Evolutionary conservation across 441 rosid genomes (phyloP), one percentile per base, ranked within the genome.

Genomic region (Kokia cookei): DNA sequence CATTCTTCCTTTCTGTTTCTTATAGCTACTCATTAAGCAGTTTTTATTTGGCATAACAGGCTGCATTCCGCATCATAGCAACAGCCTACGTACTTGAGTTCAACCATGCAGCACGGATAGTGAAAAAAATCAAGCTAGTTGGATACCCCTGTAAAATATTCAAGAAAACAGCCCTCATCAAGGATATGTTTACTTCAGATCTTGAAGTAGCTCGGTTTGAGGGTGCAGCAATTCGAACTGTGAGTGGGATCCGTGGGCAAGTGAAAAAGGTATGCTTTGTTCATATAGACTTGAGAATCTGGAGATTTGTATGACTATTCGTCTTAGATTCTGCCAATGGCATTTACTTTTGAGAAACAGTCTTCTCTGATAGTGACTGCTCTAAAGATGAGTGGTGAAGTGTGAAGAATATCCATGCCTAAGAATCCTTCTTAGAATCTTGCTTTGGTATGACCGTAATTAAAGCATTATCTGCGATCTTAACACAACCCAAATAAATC

Each of bases 231-330:
- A 69, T 93, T 78, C 82, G 83, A 60, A 93, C 99, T 50, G 99
- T 93, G 66, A 93, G 99, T 84, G 98, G 99, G 71, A 93, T 95
- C 65, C 88, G 97, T 13, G 97, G 99, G 55, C 93, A 89, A 76
- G 88, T 93, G 72, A 95, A 95, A 86, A 95, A 89, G 97, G 98
- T 90, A 89, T 7, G 53, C 53, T 6, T 55, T 13, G 59, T 75
- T 54, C 37, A 3, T 63, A 27, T 40, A 37, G 63, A 68, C 29
- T 51, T 51, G 22, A 51, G 57, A 51, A 9, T 24, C 14, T 63
- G 61, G 59, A 17, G 37, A 2, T n/a, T 51, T 65, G 17, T 51
- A 24, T 3, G 53, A 53, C 22, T 9, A 8, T 24, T 65, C 22
- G 5, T 69, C 65, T 17, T 65, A 35, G 5, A 40, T 65, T 57